phyloP scores from a whole-genome alignment of 768 basidiomycete genomes.

The Naematelia aurantialba region DNA sequence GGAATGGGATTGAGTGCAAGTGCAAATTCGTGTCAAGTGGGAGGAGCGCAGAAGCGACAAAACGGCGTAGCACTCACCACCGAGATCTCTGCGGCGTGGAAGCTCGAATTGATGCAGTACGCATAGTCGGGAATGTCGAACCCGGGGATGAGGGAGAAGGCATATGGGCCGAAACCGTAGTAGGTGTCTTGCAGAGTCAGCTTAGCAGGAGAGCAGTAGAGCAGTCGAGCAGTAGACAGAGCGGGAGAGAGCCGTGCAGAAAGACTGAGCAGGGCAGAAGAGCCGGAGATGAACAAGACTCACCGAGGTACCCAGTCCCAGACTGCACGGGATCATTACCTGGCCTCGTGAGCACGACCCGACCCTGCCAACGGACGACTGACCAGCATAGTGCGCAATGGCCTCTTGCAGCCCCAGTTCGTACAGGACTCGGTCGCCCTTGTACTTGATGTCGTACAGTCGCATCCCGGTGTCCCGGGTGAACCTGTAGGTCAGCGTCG shows the following conservation, averaged over 20 bases:
- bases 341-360: constrained; percentile 25
- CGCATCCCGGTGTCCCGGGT: constrained; percentile 60
- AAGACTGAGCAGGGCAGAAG: too few relatives aligned
- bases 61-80: too few relatives aligned
- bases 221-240: too few relatives aligned
- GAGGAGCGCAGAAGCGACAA: too few relatives aligned
- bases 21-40: too few relatives aligned
- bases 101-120: constrained; percentile 38
- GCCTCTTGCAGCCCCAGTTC: constrained; percentile 65
- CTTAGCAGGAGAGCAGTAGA: too few relatives aligned
- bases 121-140: constrained; percentile 47
- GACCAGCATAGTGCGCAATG: constrained; percentile 52
- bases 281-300: too few relatives aligned
- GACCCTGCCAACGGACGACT: constrained; percentile 51
- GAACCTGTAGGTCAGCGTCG: constrained; percentile 55
- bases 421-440: constrained; percentile 62
- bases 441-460: constrained; percentile 52
- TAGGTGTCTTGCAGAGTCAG: constrained; percentile 4
- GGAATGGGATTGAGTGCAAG: too few relatives aligned
- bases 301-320: constrained; percentile 62
- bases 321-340: constrained; percentile 63
- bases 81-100: constrained; percentile 42
- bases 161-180: constrained; percentile 40
- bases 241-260: too few relatives aligned
- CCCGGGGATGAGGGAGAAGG: constrained; percentile 40